Percentiles rank a stretch among this genome's conserved stretches.
Evolutionary conservation across 495 filamentous ascomycete genomes (phyloP).

Genomic region (Aspergillus conjunctus): DNA sequence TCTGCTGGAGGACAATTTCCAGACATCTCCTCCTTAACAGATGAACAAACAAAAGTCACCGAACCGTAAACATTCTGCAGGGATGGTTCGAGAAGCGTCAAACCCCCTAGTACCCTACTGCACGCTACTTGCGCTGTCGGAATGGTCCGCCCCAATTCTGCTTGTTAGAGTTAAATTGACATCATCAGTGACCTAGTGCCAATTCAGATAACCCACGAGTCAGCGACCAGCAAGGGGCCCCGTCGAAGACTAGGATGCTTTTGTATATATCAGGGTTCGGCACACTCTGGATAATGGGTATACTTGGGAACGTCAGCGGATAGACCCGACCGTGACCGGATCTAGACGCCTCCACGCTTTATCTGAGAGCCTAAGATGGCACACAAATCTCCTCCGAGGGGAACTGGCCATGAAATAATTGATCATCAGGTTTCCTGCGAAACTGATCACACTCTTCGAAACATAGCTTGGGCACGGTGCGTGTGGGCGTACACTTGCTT

Average conservation of each 20-base stretch:
- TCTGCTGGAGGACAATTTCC: too few species aligned
- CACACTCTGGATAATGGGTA: neutral
- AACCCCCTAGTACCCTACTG: neutral
- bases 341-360: neutral
- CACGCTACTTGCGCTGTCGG: slow-evolving; percentile 4
- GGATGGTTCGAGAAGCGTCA: too few species aligned
- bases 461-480: neutral
- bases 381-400: neutral
- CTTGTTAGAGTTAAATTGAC: slow-evolving; percentile 8
- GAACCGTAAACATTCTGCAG: too few species aligned
- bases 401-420: neutral
- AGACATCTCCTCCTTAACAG: too few species aligned
- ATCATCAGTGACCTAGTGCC: neutral
- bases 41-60: too few species aligned
- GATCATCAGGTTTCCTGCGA: neutral
- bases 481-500: neutral
- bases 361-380: neutral
- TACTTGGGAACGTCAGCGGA: slow-evolving; percentile 4
- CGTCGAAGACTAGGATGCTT: neutral
- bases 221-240: neutral
- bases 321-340: slow-evolving; percentile 7
- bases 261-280: neutral
- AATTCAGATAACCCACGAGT: neutral
- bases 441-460: neutral
- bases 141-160: slow-evolving; percentile 10